Evolutionary conservation across 2,329 filamentous ascomycete genomes (phyloP).

Genomic region (Xylariaceae sp.): DNA sequence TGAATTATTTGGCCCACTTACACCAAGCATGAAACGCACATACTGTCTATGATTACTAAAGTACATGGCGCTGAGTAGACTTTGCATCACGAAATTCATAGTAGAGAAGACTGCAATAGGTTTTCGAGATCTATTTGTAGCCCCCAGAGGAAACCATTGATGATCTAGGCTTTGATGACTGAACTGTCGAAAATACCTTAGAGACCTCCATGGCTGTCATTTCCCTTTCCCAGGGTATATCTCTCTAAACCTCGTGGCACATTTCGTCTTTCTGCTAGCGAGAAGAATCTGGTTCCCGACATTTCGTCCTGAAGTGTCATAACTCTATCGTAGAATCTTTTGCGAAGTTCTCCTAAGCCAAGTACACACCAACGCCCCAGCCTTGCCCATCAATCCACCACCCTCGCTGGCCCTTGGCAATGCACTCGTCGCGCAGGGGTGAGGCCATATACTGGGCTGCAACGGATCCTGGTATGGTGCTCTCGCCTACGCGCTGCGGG

Average conservation of each 20-base stretch:
- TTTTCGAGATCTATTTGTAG: not conserved
- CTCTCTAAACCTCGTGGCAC: conserved; percentile 8
- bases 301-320: no score
- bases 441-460: conserved; percentile 37
- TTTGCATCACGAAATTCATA: no score
- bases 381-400: conserved; percentile 38
- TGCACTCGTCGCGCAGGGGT: conserved; percentile 37
- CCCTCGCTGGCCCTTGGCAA: conserved; percentile 38
- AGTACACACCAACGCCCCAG: conserved; percentile 37
- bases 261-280: not conserved
- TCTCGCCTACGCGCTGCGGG: conserved; percentile 35
- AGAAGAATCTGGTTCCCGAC: no score
- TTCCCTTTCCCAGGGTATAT: conserved; percentile 8
- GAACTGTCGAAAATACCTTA: not conserved
- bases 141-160: not conserved
- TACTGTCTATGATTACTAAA: no score
- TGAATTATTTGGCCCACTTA: no score
- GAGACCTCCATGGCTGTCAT: not conserved
- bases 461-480: conserved; percentile 32
- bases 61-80: no score
- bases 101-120: no score
- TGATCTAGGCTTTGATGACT: not conserved
- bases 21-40: no score
- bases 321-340: not conserved
- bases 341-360: conserved; percentile 26